These are phyloP conservation scores for Aristolochia californica DNA, from an alignment of 164 flowering plant genomes.

Conservation along the genomic window DNA sequence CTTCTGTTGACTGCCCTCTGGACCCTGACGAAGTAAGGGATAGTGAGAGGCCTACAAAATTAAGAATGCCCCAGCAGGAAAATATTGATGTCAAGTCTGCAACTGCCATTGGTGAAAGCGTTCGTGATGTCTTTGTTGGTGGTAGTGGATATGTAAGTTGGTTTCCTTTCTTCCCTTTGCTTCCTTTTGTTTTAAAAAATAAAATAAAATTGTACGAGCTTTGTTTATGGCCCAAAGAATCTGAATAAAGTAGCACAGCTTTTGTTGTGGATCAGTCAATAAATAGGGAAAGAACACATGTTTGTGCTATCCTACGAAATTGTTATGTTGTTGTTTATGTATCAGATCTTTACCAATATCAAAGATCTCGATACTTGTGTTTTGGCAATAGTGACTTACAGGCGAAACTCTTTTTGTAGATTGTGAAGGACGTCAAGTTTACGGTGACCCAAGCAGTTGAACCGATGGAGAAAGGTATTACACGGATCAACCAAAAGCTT, in stretches of 20 bases:
- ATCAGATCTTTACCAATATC: too few relatives aligned
- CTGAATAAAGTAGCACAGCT: too few relatives aligned
- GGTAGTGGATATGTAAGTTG: conserved; percentile 87
- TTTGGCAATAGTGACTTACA: too few relatives aligned
- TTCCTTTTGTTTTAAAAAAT: not conserved
- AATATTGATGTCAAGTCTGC: conserved; percentile 47
- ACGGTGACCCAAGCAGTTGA: conserved; percentile 85
- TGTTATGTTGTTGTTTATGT: too few relatives aligned
- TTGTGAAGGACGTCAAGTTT: conserved; percentile 87
- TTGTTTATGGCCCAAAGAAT: too few relatives aligned
- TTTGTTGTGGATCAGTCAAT: too few relatives aligned
- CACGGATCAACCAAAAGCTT: conserved; percentile 64
- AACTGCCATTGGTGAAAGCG: conserved; percentile 82
- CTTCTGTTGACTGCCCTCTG: conserved; percentile 70
- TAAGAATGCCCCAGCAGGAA: conserved; percentile 81
- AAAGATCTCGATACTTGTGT: too few relatives aligned
- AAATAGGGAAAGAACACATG: too few relatives aligned
- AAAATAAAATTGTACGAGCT: too few relatives aligned
- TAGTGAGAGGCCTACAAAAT: conserved; percentile 85
- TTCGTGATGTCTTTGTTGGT: conserved; percentile 81
- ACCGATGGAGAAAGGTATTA: conserved; percentile 87
- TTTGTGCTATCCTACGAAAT: too few relatives aligned
- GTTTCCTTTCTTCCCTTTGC: not conserved
- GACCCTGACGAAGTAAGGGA: conserved; percentile 98
- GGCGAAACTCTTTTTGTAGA: conserved; percentile 26